Conservation (phyloP, 176 grass and related monocot species). For the Avena atlantica region DNA sequence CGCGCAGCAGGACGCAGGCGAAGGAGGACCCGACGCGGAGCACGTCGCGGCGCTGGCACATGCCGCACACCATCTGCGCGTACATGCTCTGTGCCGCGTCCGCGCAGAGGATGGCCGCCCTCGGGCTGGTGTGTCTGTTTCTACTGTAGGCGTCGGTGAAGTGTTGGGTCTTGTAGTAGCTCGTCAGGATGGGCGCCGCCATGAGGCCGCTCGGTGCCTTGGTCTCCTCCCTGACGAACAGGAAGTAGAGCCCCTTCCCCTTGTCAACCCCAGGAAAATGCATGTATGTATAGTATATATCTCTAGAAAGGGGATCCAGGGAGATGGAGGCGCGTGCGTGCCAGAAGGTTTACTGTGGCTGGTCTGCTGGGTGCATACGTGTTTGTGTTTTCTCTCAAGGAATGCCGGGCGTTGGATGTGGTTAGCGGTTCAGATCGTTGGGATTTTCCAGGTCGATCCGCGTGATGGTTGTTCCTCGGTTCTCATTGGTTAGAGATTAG, state of each 20-base stretch:
- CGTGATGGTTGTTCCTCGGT: too few relatives aligned
- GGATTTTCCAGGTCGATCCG: too few relatives aligned
- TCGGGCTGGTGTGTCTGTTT: constrained; percentile 72
- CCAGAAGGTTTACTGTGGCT: too few relatives aligned
- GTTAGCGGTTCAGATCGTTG: too few relatives aligned
- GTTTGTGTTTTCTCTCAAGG: too few relatives aligned
- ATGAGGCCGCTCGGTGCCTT: constrained; percentile 56
- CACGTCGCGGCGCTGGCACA: constrained; percentile 73
- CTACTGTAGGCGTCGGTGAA: background rate
- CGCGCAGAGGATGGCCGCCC: constrained; percentile 72
- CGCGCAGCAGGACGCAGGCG: constrained; percentile 76
- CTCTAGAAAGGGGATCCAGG: too few relatives aligned
- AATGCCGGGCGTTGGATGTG: too few relatives aligned
- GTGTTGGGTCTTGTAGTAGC: constrained; percentile 50
- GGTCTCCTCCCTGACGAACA: constrained; percentile 73
- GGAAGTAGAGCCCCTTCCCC: constrained; percentile 78
- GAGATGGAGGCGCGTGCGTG: too few relatives aligned
- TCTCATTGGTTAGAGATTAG: too few relatives aligned
- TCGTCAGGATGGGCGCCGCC: constrained; percentile 58
- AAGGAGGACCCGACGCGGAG: constrained; percentile 84
- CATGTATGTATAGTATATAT: constrained; percentile 4
- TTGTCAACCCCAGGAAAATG: constrained; percentile 57
- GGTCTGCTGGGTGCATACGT: too few relatives aligned
- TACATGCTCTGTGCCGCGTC: constrained; percentile 98
- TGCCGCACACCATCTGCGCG: constrained; percentile 85